Base-by-base conservation (phyloP, 352 stramenopile genomes). In the Phytopythium cucurbitacearum region DNA sequence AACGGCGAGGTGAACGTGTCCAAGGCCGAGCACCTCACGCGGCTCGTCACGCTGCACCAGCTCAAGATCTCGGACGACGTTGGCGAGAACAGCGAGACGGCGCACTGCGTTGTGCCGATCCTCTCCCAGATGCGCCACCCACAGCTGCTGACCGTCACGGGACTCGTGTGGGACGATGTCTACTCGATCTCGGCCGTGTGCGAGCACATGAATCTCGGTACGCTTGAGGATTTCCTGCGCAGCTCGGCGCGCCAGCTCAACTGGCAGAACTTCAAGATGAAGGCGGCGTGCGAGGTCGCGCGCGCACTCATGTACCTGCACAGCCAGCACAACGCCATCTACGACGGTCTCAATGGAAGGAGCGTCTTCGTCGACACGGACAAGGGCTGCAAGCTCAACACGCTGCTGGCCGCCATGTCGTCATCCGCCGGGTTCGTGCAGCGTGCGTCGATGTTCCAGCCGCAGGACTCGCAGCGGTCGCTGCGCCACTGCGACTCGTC, bases 321-420 rank as follows among this genome's bases (percentile, higher is more conserved):
- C 66, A 78, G 64, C 13, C 73, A 90, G 53, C 73, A 86, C 62
- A 76, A 72, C 56, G 60, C 86, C 21, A 80, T 78, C 21, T 91
- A 91, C 67, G 79, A 88, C 39, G 79, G 72, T 32, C 65, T 91
- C 3, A 90, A 73, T 38, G 79, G 76, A 3, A 70, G 60, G 46
- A 90, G 67, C 10, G 76, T 94, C 32, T 87, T 89, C 43, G 80
- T 91, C 4, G 80, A 91, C 50, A 72, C 66, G 7, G 58, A 57
- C 2, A 89, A 89, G 47, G 80, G 83, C 34, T 91, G 80, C 70
- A 91, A 91, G 55, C 67, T 90, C 34, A 91, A 85, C 52, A 85
- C 80, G 13, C 56, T 94, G 47, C 74, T 86, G 39, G 80, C 80
- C n/a, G 77, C 73, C 34, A 53, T 88, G 0, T 65, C 80, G 3